Evolutionary conservation across 2,329 filamentous ascomycete genomes (phyloP), one percentile per base, ranked within the genome.

Genomic region (Whalleya microplaca): DNA sequence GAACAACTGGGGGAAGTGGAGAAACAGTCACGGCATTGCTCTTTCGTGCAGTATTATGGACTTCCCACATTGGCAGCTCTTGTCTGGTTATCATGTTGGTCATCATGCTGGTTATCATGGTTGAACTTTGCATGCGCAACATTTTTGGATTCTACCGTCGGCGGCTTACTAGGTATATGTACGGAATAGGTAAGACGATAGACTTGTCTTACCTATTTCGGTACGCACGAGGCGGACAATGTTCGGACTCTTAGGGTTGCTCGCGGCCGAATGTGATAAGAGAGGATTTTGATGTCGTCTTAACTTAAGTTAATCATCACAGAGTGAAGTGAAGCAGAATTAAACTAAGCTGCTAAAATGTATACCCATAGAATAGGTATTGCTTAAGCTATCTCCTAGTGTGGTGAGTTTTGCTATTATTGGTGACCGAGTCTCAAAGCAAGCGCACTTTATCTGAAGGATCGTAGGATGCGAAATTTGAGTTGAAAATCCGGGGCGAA

Each of bases 181-280:
- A 27, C 46, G 18, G 32, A 53, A 59, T 48, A 57, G 53, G 51
- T 51, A 62, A 47, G 46, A 53, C 21, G 46, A 48, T 56, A 59
- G 23, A 45, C 20, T 37, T 40, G 53, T 52, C 56, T 43, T 62
- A 56, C 59, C 53, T 57, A 53, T 41, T 54, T 37, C 12, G 52
- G 59, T 37, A 45, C 37, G 29, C 27, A 32, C n/a, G n/a, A 32
- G 48, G 6, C 27, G 29, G 42, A 40, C 19, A 53, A 37, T 37
- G 32, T 12, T 37, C 14, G 23, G 23, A 27, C 10, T 29, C 27
- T 12, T 12, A 12, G 32, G 32, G 32, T 37, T 12, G 32, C 3
- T 37, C 3, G 3, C 32, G 32, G 32, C 32, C 32, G 32, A 37
- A 37, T 12, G 14, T 12, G 6, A n/a, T n/a, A n/a, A 16, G 32